A percentile compares a stretch with the other conserved stretches of the same genome.
These are phyloP conservation scores for Diutina neorugosa DNA, from an alignment of 1,139 yeast genomes.

Conservation along the genomic window DNA sequence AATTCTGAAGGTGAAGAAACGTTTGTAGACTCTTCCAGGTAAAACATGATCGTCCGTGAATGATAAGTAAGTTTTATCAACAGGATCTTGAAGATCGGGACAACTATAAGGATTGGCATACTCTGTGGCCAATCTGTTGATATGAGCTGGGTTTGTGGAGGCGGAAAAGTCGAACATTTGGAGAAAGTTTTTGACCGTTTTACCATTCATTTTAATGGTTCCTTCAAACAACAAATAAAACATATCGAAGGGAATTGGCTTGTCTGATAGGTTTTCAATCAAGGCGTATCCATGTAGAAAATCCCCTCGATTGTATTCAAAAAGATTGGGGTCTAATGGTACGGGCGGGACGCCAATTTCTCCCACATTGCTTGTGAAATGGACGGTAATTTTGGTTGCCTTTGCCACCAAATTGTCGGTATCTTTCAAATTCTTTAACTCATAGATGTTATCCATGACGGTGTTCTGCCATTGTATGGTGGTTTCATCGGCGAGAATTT, in stretches of 20 bases:
- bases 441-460: conserved; percentile 26
- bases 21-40: conserved; percentile 9
- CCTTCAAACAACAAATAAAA: conserved; percentile 51
- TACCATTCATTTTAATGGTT: conserved; percentile 11
- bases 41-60: conserved; percentile 9
- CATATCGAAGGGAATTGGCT: conserved; percentile 40
- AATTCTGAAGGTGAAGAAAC: conserved; percentile 14
- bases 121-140: conserved; percentile 19
- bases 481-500: conserved; percentile 22
- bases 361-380: conserved; percentile 27
- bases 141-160: conserved; percentile 21
- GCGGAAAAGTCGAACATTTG: conserved; percentile 36
- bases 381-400: conserved; percentile 17
- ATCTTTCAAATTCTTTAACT: conserved; percentile 21
- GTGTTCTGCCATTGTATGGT: conserved; percentile 25
- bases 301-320: conserved; percentile 45
- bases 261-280: conserved; percentile 28
- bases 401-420: conserved; percentile 17
- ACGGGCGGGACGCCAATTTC: conserved; percentile 17
- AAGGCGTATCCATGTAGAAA: conserved; percentile 39
- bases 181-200: conserved; percentile 16
- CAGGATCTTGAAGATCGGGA: conserved; percentile 13
- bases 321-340: conserved; percentile 20
- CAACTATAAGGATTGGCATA: conserved; percentile 10
- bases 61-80: conserved; percentile 15